Evolutionary conservation across 2,329 filamentous ascomycete species (phyloP), one percentile per base, ranked within the genome.

Genomic region (Aspergillus sp.): DNA sequence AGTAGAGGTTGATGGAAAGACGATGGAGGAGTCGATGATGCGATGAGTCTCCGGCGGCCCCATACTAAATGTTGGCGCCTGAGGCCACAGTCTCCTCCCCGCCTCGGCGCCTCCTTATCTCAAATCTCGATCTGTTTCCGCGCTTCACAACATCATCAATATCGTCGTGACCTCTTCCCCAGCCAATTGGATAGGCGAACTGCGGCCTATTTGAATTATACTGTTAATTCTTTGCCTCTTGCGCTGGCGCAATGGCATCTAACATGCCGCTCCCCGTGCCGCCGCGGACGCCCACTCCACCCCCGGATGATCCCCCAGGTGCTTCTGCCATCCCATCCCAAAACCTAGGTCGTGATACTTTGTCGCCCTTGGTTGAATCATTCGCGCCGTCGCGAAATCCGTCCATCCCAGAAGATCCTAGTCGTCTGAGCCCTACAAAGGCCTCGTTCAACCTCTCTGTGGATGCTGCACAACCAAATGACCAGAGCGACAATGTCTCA

Each of bases 211-310:
- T 40, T 23, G 11, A 52, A 43, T 39, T 31, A 54, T 39, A 23
- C 25, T 19, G 46, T 47, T 47, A 51, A 41, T 33, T 21, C 39
- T 40, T 17, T 31, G 49, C 40, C 23, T 35, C 56, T 58, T 44
- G 41, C 44, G 44, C 21, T 15, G 51, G 55, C 48, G 54, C 56
- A 57, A 89, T 88, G 86, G 84, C 84, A 62, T 81, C 84, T 58
- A 78, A 78, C 64, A 78, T 85, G 62, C 82, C 84, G 52, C 80
- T 86, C 61, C 84, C 84, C 57, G 72, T 81, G 43, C 85, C 84
- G 60, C 86, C 87, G 56, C 80, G 84, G 64, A 87, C 87, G 33
- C 86, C 86, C 12, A 87, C 87, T 65, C 87, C 86, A 64, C 86
- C 86, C 62, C 80, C 82, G 67, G 81, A 84, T 63, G 77, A 81